Base-by-base conservation (phyloP, 2,329 filamentous ascomycete genomes). In the Fusarium papillatum region DNA sequence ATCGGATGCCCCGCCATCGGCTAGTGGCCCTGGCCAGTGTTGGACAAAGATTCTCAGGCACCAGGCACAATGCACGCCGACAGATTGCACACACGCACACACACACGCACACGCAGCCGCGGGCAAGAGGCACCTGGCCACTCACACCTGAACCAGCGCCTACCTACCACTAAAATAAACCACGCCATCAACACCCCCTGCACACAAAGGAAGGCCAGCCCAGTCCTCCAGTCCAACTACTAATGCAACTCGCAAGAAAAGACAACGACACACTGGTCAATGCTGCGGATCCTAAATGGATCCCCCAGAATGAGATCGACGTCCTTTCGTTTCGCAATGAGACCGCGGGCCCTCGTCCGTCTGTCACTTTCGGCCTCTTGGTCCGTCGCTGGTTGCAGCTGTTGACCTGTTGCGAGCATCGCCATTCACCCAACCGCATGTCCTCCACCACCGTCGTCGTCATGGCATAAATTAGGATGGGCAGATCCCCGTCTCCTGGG, bases 381-480 rank as follows among this genome's bases (percentile, higher is more conserved):
- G 57, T 72, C 72, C 66, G 68, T 59, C n/a, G 60, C 66, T 70
- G 59, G 63, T 75, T 66, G 75, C 55, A 62, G 41, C 41, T 61
- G n/a, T 26, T 68, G 57, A 59, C 55, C 65, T 26, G 64, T 11
- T 34, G 46, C 66, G 26, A 53, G 66, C 73, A 74, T 70, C 73
- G 41, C 62, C 60, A 62, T 73, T 38, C 31, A 43, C 64, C 70
- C 36, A 64, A 60, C 59, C 65, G 64, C 60, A 65, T 76, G 69
- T 61, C 66, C 62, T 39, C 53, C 61, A 46, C 53, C 48, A 34
- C 55, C 43, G 46, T 55, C 68, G 71, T 69, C 73, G 71, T 76
- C 68, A 72, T 76, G 74, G 59, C 74, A 76, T 72, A 76, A 76
- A 76, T 76, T 76, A 67, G 50, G 74, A 74, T 76, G 53, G 66